Base-by-base conservation (phyloP, 2,329 filamentous ascomycete species). In the Nectriaceae sp. region DNA sequence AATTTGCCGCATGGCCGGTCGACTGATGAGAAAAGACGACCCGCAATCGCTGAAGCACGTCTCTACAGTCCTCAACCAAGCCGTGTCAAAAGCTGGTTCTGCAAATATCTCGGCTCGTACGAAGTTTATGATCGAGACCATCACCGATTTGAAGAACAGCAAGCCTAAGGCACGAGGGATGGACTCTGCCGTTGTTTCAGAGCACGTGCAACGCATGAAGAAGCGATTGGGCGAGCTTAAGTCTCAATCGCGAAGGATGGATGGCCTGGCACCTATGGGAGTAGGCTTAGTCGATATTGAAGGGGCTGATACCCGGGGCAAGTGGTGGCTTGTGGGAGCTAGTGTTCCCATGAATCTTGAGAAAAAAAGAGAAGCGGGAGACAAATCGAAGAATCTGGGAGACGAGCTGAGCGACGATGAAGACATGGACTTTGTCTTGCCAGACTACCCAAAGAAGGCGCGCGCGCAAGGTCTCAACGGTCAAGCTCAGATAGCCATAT, bases 261-360 rank as follows among this genome's bases (percentile, higher is more conserved):
- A 90, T 55, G 85, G 87, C 6, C 87, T 83, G 3, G 89, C 95
- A 51, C 90, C 94, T 4, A 78, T 99, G 50, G 84, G 90, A 8
- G 85, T 97, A 48, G 85, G 88, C 11, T 77, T 97, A 4, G 77
- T 80, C 31, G 94, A 99, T 62, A 89, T 99, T 43, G 84, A 84
- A 54, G 83, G 92, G 53, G 87, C 87, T 1, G 88, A 93, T 35
- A 93, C 88, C 65, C 89, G 87, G 65, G 94, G 94, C 1, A 97
- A 96, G 73, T 99, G 94, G 94, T 99, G 94, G 94, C 82, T 97
- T 18, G 89, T 97, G 4, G 94, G 94, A 43, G 93, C 94, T n/a
- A 96, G 91, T 68, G 97, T 93, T 83, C 74, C 79, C 4, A 81
- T 51, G 18, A 19, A 49, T 36, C 24, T 10, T 18, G 22, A 21